Evolutionary conservation across 192 early-diverging fungal species (phyloP).

Genomic region (Podila horticola): DNA sequence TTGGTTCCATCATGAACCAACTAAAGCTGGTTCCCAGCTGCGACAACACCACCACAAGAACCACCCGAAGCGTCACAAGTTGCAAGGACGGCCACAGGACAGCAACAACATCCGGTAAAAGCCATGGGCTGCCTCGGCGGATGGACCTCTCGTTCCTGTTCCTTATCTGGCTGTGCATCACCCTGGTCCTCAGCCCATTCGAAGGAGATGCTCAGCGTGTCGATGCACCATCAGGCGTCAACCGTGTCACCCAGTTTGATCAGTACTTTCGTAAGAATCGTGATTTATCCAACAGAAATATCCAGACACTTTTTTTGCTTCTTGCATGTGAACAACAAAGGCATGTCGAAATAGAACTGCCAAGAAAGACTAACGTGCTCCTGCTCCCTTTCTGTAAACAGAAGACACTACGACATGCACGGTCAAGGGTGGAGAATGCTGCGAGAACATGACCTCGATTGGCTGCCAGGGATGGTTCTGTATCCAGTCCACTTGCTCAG

Average conservation of each 20-base stretch:
- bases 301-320: not conserved
- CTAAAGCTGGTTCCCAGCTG: not conserved
- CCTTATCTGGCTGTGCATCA: slow-evolving; percentile 44
- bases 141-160: slow-evolving; percentile 21
- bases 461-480: slow-evolving; percentile 51
- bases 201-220: slow-evolving; percentile 19
- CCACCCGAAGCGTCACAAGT: no score
- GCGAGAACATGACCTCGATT: slow-evolving; percentile 21
- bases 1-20: slow-evolving; percentile 4
- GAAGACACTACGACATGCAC: slow-evolving; percentile 2
- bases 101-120: no score
- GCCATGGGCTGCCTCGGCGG: not conserved
- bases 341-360: not conserved
- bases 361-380: not conserved
- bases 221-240: slow-evolving; percentile 14
- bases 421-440: slow-evolving; percentile 35
- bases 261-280: slow-evolving; percentile 22
- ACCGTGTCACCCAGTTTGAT: slow-evolving; percentile 19
- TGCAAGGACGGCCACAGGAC: no score
- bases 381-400: not conserved
- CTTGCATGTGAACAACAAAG: not conserved
- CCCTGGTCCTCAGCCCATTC: slow-evolving; percentile 23
- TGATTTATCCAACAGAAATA: not conserved
- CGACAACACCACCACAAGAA: not conserved
- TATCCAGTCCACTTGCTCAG: slow-evolving; percentile 18